Conservation (phyloP, 2,329 filamentous ascomycete species). For the Trichoderma sp. region DNA sequence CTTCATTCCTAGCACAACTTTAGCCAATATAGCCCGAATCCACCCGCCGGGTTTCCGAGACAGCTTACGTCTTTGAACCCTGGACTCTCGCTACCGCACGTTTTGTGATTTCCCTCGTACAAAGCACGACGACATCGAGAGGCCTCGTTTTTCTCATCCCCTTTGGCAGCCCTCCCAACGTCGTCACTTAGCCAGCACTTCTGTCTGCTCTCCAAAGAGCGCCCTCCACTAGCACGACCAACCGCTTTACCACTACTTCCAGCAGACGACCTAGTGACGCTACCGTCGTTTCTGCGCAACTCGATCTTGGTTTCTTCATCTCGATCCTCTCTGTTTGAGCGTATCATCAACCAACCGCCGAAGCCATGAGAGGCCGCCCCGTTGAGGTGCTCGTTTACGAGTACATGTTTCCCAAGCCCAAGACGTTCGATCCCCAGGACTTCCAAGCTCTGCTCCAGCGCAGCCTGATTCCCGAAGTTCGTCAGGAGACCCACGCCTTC, state of each 20-base stretch:
- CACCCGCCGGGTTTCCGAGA: constrained; percentile 8
- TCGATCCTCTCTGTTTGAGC: background rate
- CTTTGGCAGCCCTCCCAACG: background rate
- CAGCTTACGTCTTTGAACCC: background rate
- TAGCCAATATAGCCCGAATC: constrained; percentile 16
- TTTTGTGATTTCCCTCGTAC: background rate
- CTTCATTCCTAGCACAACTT: constrained; percentile 23
- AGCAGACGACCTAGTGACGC: background rate
- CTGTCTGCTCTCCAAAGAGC: background rate
- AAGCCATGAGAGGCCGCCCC: constrained; percentile 70
- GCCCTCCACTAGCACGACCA: background rate
- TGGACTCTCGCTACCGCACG: background rate
- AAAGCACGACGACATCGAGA: background rate
- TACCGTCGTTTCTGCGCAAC: background rate
- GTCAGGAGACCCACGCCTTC: constrained; percentile 76
- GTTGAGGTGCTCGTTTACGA: constrained; percentile 76
- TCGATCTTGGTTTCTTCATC: background rate
- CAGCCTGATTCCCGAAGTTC: constrained; percentile 75
- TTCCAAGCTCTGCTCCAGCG: constrained; percentile 72
- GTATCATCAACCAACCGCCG: constrained; percentile 13
- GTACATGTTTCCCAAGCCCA: constrained; percentile 71
- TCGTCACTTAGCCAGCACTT: background rate
- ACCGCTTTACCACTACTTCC: background rate
- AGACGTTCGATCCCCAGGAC: constrained; percentile 68
- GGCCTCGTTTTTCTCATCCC: background rate